phyloP scores from a whole-genome alignment of 1,284 basidiomycete genomes.

The Erythrobasidium hasegawianum region DNA sequence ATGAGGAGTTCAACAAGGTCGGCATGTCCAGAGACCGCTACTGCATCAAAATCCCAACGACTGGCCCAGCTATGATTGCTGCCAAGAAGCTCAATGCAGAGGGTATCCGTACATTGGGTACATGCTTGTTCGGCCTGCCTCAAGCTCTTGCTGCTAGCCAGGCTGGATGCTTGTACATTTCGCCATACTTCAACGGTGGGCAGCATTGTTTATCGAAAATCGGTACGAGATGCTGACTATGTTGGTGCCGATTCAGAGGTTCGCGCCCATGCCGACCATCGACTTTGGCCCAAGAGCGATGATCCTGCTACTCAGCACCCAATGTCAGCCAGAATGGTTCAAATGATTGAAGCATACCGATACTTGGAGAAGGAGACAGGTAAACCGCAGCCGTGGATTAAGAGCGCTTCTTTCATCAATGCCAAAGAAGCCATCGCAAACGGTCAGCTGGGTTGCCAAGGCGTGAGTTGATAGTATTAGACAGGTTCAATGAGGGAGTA shows the following conservation, averaged over 20 bases:
- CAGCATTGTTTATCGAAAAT: slow-evolving; percentile 37
- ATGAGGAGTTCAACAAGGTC: slow-evolving; percentile 37
- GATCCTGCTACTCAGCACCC: slow-evolving; percentile 37
- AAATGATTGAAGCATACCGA: slow-evolving; percentile 37
- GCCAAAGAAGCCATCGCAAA: slow-evolving; percentile 36
- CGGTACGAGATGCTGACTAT: not conserved
- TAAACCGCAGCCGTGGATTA: slow-evolving; percentile 38
- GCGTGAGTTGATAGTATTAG: slow-evolving; percentile 27
- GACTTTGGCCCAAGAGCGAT: slow-evolving; percentile 36
- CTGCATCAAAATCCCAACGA: slow-evolving; percentile 49
- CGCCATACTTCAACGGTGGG: slow-evolving; percentile 48
- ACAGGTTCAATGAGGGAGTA: not conserved
- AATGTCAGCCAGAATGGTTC: slow-evolving; percentile 40
- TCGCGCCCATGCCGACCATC: slow-evolving; percentile 37
- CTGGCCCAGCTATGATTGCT: slow-evolving; percentile 48
- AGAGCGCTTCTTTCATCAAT: slow-evolving; percentile 39
- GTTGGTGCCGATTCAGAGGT: too few relatives aligned
- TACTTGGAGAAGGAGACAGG: slow-evolving; percentile 36
- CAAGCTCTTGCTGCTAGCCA: slow-evolving; percentile 49
- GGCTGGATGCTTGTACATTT: slow-evolving; percentile 47
- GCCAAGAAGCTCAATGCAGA: slow-evolving; percentile 40
- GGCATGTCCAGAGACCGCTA: slow-evolving; percentile 44
- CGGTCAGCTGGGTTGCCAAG: slow-evolving; percentile 37
- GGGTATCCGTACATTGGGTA: slow-evolving; percentile 48
- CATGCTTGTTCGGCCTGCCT: slow-evolving; percentile 46